phyloP scores from a whole-genome alignment of 495 filamentous ascomycete species.

The Penicillium soppii region DNA sequence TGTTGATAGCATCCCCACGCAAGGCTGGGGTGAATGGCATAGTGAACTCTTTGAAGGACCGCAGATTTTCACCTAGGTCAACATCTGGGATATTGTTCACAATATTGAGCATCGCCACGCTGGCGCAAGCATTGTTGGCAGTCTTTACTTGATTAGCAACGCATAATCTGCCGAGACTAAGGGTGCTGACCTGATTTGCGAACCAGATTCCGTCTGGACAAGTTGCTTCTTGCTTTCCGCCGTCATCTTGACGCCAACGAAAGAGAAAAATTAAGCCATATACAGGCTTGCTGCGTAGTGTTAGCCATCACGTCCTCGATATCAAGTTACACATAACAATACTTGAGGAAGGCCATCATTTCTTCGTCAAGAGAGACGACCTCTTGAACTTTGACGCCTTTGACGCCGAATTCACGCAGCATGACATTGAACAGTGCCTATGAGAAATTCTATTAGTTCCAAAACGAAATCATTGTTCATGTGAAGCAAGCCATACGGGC shows the following conservation, averaged over 20 bases:
- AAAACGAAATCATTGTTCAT: neutral
- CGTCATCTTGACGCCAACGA: slow-evolving; percentile 63
- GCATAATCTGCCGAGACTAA: neutral
- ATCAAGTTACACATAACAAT: slow-evolving; percentile 13
- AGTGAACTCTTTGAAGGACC: slow-evolving; percentile 70
- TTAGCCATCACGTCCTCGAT: neutral
- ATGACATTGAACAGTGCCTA: slow-evolving; percentile 84
- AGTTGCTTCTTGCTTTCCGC: slow-evolving; percentile 52
- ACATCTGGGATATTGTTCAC: slow-evolving; percentile 75
- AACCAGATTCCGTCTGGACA: slow-evolving; percentile 84
- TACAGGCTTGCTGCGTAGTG: slow-evolving; percentile 58
- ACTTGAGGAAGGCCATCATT: slow-evolving; percentile 64
- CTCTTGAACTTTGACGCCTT: slow-evolving; percentile 73
- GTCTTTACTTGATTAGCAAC: slow-evolving; percentile 50
- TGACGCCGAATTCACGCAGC: slow-evolving; percentile 72
- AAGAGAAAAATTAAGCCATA: slow-evolving; percentile 85
- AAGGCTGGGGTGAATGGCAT: slow-evolving; percentile 64
- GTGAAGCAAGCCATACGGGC: slow-evolving; percentile 55
- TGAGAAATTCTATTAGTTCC: neutral
- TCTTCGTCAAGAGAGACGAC: slow-evolving; percentile 73
- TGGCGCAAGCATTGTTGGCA: slow-evolving; percentile 79
- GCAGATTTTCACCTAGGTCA: slow-evolving; percentile 64
- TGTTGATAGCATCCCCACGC: slow-evolving; percentile 70
- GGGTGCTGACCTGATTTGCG: slow-evolving; percentile 73
- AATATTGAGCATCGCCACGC: slow-evolving; percentile 85